Evolutionary conservation across 148 eudicot genomes (phyloP).

Genomic region (Arbutus unedo): DNA sequence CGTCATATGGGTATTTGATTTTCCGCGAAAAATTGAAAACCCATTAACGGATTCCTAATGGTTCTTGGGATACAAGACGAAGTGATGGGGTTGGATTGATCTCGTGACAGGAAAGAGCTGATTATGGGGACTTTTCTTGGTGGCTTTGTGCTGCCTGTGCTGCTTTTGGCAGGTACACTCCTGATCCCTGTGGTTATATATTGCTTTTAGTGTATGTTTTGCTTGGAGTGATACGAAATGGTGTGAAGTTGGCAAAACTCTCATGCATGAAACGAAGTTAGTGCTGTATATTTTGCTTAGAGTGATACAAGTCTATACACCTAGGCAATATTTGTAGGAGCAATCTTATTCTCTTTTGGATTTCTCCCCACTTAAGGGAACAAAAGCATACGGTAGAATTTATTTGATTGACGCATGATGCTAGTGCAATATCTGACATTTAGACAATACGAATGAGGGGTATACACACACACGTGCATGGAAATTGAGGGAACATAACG

Average conservation of each 20-base stretch:
- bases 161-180: conserved; percentile 57
- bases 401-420: background rate
- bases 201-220: background rate
- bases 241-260: background rate
- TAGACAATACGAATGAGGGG: background rate
- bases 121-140: conserved; percentile 43
- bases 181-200: too few species aligned
- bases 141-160: conserved; percentile 49
- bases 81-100: conserved; percentile 20
- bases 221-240: background rate
- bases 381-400: background rate
- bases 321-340: background rate
- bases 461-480: background rate
- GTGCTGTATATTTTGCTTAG: background rate
- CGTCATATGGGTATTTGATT: conserved; percentile 23
- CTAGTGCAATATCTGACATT: background rate
- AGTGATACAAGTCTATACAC: background rate
- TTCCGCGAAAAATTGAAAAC: conserved; percentile 6
- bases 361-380: background rate
- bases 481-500: background rate
- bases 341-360: background rate
- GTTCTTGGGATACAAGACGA: background rate
- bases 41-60: conserved; percentile 10
- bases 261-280: background rate
- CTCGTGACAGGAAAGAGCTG: conserved; percentile 1